Conservation (phyloP, 257 asterid genomes). For the Echites panduratus region DNA sequence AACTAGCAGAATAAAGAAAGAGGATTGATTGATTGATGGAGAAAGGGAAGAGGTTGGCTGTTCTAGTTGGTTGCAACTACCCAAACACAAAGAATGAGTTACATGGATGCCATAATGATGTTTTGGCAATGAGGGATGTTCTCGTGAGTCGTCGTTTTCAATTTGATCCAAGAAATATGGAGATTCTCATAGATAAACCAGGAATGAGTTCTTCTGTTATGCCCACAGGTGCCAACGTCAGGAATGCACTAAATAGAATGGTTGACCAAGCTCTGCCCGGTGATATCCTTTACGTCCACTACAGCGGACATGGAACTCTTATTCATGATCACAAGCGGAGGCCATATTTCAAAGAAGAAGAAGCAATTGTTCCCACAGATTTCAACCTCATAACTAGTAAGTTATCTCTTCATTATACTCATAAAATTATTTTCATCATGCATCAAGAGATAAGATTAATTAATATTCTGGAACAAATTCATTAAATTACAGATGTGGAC, state of each 20-base stretch:
- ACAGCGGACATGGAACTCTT: conserved; percentile 71
- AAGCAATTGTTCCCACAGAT: conserved; percentile 73
- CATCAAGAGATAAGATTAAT: too few relatives aligned
- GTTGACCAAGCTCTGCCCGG: conserved; percentile 52
- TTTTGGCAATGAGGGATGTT: conserved; percentile 46
- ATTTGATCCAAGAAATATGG: conserved; percentile 30
- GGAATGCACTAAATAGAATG: conserved; percentile 45
- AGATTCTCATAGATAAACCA: conserved; percentile 53
- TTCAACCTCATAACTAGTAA: conserved; percentile 79
- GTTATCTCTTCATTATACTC: too few relatives aligned
- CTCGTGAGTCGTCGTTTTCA: conserved; percentile 46
- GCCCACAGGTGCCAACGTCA: conserved; percentile 75
- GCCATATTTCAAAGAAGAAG: conserved; percentile 42
- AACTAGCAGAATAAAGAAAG: background rate
- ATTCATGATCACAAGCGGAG: conserved; percentile 23
- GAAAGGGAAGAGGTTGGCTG: conserved; percentile 53
- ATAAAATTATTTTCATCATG: too few relatives aligned
- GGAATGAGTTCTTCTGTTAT: conserved; percentile 41
- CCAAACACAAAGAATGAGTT: conserved; percentile 54
- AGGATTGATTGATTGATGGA: conserved; percentile 22
- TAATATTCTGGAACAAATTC: too few relatives aligned
- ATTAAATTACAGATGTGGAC: conserved; percentile 46
- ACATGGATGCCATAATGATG: conserved; percentile 76
- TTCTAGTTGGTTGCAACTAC: conserved; percentile 88
- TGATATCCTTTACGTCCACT: conserved; percentile 62